Conservation (phyloP, 805 yeast species). For the Sugiyamaella mastotermitis region DNA sequence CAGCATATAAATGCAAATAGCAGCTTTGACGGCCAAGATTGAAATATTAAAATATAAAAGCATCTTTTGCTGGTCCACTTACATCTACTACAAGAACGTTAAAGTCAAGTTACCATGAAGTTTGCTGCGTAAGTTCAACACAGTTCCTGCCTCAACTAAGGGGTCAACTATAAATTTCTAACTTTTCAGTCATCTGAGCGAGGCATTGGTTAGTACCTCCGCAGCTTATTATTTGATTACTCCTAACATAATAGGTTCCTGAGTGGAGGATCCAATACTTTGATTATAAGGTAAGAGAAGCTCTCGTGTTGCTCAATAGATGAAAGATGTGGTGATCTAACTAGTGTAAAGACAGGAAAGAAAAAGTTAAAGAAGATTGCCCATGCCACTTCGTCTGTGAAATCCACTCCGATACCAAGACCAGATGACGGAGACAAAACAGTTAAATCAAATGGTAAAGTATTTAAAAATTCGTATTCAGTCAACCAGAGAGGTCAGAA, state of each 20-base stretch:
- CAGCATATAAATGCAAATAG: too few species aligned
- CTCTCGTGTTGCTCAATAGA: conserved; percentile 22
- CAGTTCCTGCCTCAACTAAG: not conserved
- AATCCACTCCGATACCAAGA: not conserved
- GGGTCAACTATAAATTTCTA: not conserved
- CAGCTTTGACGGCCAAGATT: too few species aligned
- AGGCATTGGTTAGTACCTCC: conserved; percentile 22
- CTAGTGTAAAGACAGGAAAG: conserved; percentile 49
- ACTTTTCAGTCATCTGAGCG: conserved; percentile 23
- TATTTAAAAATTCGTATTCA: not conserved
- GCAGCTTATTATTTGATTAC: not conserved
- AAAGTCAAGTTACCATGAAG: too few species aligned
- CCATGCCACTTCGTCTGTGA: conserved; percentile 3
- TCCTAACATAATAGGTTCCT: conserved; percentile 29
- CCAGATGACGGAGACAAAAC: not conserved
- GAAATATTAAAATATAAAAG: too few species aligned
- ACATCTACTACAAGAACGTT: too few species aligned
- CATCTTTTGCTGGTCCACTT: too few species aligned
- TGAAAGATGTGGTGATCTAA: not conserved
- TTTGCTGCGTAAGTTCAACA: conserved; percentile 4
- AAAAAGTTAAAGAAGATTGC: conserved; percentile 38
- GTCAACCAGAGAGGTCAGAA: not conserved
- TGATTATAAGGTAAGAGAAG: too few species aligned
- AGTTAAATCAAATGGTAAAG: not conserved
- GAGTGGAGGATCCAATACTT: conserved; percentile 40